Evolutionary conservation across 805 yeast genomes (phyloP), one percentile per base, ranked within the genome.

Genomic region (Hanseniaspora singularis): DNA sequence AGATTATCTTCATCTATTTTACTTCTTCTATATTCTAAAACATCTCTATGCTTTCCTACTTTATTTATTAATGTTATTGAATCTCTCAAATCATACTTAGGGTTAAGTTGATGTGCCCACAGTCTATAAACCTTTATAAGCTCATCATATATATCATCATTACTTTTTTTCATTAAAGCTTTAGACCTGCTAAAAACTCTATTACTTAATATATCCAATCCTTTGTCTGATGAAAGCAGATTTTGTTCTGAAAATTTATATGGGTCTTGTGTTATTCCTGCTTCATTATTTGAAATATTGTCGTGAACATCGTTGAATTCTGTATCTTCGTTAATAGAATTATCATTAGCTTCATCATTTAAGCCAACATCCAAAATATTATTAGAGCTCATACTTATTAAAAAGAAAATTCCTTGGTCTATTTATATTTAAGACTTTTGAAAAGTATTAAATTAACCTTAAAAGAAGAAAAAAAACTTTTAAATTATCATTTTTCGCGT

Each of bases 91-190:
- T 74, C 78, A 14, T 92, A 85, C 64, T 81, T 82, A 4, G 96
- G 94, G 57, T 72, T 85, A 32, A 86, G 55, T 19, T 71, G 66
- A 59, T 82, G 89, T 0, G 81, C 86, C 88, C 89, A 82, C 28
- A 77, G 55, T 60, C 81, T 86, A 58, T 80, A 82, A 31, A 72
- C 66, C 26, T 69, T 69, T 7, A 81, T 58, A 6, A 82, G 58
- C 31, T 44, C 48, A 22, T 44, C 38, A 16, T 37, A 44, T 7
- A 37, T 26, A 4, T 22, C 31, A 9, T 44, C 27, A 19, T 44
- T 37, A 10, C 15, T 37, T n/a, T 33, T 36, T 19, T 34, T 37
- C 20, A 22, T 42, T 3, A 28, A 14, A 6, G 15, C 28, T n/a
- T 32, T 24, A 11, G 36, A 19, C 11, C 28, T 67, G 62, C 9